Evolutionary conservation across 495 filamentous ascomycete genomes (phyloP), one percentile per base, ranked within the genome.

Genomic region (Echria macrotheca): DNA sequence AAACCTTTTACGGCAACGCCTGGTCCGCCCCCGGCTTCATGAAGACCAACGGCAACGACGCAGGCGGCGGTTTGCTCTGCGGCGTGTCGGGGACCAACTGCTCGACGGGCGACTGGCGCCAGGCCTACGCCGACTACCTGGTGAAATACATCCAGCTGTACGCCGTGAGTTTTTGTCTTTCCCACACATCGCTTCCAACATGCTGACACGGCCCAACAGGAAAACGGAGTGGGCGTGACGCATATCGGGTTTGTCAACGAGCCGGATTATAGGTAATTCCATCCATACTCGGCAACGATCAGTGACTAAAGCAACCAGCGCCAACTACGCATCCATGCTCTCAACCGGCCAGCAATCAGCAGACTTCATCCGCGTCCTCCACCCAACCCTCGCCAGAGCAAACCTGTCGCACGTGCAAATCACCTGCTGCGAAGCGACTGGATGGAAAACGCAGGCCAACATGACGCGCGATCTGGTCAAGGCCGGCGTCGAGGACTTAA

Each of bases 221-320:
- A 50, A 29, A 52, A 54, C 21, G 77, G 76, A 1, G 71, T 80
- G 19, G 58, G 60, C 0, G 59, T 80, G 35, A 72, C 69, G 3
- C 68, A 75, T 47, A 47, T 82, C 12, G 77, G 77, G 5, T 80
- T 77, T 48, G 54, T 80, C 52, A 82, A 81, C 48, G 79, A 82
- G 59, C 79, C 78, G 0, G 72, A 80, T 44, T 72, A 63, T 5
- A 59, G 50, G 64, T 67, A 37, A 47, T 12, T 3, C 35, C 35
- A 11, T 15, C 2, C 5, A 17, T 37, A 58, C 56, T 7, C 24
- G 26, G 11, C 39, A 23, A 26, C 21, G 23, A 5, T 26, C 6
- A 25, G 3, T 12, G 38, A 12, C 37, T 40, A 21, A 42, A 19
- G 18, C 39, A 26, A 11, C 8, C 35, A 65, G 63, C 2, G 60